Conservation (phyloP, 2,329 filamentous ascomycete species). For the Emergomyces pasteurianus region DNA sequence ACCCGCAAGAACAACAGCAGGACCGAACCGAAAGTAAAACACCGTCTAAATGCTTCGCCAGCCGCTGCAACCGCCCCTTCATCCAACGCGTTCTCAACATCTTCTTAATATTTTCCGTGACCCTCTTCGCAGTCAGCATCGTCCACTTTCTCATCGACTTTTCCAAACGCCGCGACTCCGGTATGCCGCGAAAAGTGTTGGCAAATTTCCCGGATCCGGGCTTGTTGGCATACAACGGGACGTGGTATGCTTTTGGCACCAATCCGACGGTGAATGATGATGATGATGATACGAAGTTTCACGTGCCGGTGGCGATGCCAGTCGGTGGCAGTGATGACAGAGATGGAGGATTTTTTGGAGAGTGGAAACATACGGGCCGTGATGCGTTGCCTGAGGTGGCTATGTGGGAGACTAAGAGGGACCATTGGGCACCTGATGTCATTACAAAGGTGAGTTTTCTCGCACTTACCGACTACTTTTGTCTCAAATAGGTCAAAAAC, state of each 20-base stretch:
- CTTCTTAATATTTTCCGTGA: conserved; percentile 3
- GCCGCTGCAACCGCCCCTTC: not conserved
- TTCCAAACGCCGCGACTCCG: conserved; percentile 11
- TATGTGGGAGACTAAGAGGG: conserved; percentile 40
- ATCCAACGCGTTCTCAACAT: too few relatives aligned
- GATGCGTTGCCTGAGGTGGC: conserved; percentile 42
- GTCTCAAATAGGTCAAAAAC: too few relatives aligned
- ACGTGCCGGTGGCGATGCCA: conserved; percentile 35
- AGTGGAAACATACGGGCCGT: conserved; percentile 29
- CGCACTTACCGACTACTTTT: too few relatives aligned
- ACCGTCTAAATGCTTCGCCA: too few relatives aligned
- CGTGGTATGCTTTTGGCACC: conserved; percentile 25
- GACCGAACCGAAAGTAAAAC: too few relatives aligned
- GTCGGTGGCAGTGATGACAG: conserved; percentile 11
- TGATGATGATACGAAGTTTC: conserved; percentile 11
- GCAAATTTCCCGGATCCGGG: conserved; percentile 22
- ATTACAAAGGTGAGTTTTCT: conserved; percentile 30
- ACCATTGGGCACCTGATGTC: conserved; percentile 52
- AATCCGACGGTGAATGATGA: conserved; percentile 13
- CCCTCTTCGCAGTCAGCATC: not conserved
- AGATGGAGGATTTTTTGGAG: not conserved
- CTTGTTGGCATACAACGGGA: conserved; percentile 20
- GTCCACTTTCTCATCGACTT: conserved; percentile 11
- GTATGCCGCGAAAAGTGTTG: not conserved
- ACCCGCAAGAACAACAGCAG: too few relatives aligned